phyloP scores from a whole-genome alignment of 345 rosid genomes.

The Citropsis articulata region DNA sequence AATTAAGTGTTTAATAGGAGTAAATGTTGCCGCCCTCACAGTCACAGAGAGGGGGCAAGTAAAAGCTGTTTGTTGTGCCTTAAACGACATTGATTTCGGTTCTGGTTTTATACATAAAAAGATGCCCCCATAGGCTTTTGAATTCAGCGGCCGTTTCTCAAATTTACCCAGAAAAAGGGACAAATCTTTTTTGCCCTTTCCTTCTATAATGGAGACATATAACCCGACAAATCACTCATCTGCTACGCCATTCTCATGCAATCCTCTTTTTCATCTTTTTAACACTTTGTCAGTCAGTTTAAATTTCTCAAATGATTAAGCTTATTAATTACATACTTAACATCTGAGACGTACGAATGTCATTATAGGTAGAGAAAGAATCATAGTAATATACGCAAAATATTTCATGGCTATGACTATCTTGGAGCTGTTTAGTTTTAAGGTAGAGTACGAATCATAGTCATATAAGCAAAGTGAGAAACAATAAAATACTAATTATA shows the following conservation, averaged over 20 bases:
- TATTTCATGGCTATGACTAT: neutral
- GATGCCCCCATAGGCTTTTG: neutral
- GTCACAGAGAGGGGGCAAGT: neutral
- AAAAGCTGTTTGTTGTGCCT: constrained; percentile 4
- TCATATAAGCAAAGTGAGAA: rapidly evolving
- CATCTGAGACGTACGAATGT: neutral
- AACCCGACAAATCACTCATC: neutral
- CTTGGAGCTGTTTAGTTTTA: too few relatives aligned
- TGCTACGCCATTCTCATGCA: neutral
- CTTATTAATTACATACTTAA: neutral
- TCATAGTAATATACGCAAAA: too few relatives aligned
- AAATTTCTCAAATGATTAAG: too few relatives aligned
- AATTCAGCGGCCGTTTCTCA: neutral
- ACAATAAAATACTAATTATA: too few relatives aligned
- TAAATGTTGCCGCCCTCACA: constrained; percentile 6
- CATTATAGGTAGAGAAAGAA: too few relatives aligned
- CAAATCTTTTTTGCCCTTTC: neutral
- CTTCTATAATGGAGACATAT: neutral
- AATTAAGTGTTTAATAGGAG: constrained; percentile 6
- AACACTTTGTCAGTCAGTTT: too few relatives aligned
- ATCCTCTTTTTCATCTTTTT: too few relatives aligned
- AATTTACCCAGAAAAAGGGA: neutral
- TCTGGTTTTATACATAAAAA: neutral
- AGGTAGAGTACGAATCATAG: too few relatives aligned
- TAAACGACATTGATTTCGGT: neutral